These are phyloP conservation scores for Mycena sanguinolenta DNA, from an alignment of 768 basidiomycete species.

Conservation along the genomic window DNA sequence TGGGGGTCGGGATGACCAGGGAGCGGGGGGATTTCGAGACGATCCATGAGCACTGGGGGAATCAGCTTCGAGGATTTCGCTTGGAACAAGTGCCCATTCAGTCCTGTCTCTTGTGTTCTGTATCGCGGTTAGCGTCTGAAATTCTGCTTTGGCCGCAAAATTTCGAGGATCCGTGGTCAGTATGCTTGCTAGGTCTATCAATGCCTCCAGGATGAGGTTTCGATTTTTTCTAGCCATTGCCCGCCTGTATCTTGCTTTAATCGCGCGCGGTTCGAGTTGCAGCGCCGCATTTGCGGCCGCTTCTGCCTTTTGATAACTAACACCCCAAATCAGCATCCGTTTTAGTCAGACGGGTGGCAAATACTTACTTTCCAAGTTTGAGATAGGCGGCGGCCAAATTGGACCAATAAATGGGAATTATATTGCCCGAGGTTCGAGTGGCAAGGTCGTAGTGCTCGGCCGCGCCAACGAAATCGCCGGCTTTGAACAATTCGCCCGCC, in stretches of 20 bases:
- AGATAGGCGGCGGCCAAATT: too few relatives aligned
- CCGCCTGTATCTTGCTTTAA: constrained; percentile 16
- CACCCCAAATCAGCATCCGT: too few relatives aligned
- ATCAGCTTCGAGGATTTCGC: not conserved
- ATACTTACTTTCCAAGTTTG: too few relatives aligned
- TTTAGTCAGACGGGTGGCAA: too few relatives aligned
- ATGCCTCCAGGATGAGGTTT: constrained; percentile 10
- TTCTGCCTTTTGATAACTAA: too few relatives aligned
- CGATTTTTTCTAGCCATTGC: constrained; percentile 22
- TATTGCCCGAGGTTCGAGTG: too few relatives aligned
- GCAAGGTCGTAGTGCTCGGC: too few relatives aligned
- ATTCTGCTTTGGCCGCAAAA: not conserved
- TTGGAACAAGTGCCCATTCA: constrained; percentile 17
- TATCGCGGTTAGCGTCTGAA: not conserved
- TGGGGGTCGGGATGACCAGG: constrained; percentile 4
- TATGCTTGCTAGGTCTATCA: constrained; percentile 7
- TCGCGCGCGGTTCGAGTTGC: not conserved
- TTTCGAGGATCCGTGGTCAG: constrained; percentile 16
- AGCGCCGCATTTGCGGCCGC: constrained; percentile 6
- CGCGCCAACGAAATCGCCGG: too few relatives aligned
- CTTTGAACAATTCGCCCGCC: too few relatives aligned
- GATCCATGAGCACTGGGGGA: constrained; percentile 24
- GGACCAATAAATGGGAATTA: too few relatives aligned
- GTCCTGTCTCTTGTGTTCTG: constrained; percentile 1
- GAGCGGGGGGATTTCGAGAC: constrained; percentile 1